phyloP scores from a whole-genome alignment of 768 basidiomycete species.

The Mycena pura region DNA sequence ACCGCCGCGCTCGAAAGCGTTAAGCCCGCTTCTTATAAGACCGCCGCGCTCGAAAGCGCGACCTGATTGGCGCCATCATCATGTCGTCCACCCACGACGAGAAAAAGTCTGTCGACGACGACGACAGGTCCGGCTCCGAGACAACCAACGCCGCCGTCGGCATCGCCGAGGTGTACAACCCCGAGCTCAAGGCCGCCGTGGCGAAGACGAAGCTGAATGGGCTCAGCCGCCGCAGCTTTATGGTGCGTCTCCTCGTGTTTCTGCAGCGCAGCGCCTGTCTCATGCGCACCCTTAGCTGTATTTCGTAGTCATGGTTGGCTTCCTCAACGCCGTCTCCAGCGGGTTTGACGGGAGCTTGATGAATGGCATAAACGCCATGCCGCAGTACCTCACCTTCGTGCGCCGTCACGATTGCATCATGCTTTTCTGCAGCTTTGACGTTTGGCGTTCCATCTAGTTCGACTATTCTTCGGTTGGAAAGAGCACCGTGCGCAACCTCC shows the following conservation, averaged over 20 bases:
- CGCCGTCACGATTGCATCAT: neutral
- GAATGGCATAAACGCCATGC: constrained; percentile 32
- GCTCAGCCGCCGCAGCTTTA: constrained; percentile 25
- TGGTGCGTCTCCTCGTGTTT: constrained; percentile 11
- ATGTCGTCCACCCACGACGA: constrained; percentile 24
- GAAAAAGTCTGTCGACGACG: constrained; percentile 27
- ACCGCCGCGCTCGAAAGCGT: neutral
- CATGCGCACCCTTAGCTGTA: constrained; percentile 21
- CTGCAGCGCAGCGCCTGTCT: neutral
- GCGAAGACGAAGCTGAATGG: constrained; percentile 18
- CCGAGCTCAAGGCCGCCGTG: constrained; percentile 19
- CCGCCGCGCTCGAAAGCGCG: neutral
- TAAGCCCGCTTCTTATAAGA: constrained; percentile 13
- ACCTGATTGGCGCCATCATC: neutral
- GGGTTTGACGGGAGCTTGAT: constrained; percentile 33
- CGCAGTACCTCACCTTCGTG: constrained; percentile 26
- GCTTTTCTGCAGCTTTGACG: neutral
- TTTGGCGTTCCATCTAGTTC: constrained; percentile 3
- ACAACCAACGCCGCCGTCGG: neutral
- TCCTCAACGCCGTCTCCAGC: constrained; percentile 29
- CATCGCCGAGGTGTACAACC: constrained; percentile 26
- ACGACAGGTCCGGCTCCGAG: constrained; percentile 13
- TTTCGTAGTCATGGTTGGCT: constrained; percentile 33
- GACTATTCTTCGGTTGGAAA: constrained; percentile 22
- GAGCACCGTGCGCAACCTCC: constrained; percentile 10